phyloP scores from a whole-genome alignment of 495 filamentous ascomycete genomes.

The Aspergillus sparsus region DNA sequence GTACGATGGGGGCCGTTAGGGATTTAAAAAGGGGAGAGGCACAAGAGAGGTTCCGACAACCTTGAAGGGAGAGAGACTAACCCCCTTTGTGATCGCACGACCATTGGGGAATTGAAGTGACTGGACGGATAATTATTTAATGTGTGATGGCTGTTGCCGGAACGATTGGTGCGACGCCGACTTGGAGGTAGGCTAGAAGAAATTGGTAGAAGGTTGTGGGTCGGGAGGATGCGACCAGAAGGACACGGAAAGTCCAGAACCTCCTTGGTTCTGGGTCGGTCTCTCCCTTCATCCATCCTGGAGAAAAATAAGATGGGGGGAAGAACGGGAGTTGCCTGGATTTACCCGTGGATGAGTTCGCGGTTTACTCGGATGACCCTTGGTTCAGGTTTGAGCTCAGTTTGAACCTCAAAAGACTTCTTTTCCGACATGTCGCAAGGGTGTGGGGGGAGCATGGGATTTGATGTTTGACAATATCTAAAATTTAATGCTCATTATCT shows the following conservation, averaged over 20 bases:
- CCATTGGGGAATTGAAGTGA: not conserved
- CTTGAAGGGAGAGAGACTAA: not conserved
- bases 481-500: not conserved
- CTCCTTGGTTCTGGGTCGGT: conserved; percentile 15
- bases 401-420: not conserved
- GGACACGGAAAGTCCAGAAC: conserved; percentile 9
- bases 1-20: conserved; percentile 8
- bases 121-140: not conserved
- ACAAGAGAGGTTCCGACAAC: not conserved
- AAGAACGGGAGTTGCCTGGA: not conserved
- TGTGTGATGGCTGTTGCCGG: not conserved
- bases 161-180: conserved; percentile 1
- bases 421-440: not conserved
- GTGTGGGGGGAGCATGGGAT: not conserved
- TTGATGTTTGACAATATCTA: not conserved
- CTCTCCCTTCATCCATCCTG: too few species aligned
- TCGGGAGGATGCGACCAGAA: conserved; percentile 11
- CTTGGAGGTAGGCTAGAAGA: not conserved
- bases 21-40: conserved; percentile 6
- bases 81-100: not conserved
- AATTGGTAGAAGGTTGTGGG: conserved; percentile 13
- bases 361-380: not conserved
- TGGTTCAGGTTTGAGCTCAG: not conserved
- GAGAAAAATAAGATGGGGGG: not conserved
- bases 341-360: conserved; percentile 4